These are phyloP conservation scores for Blechomonas ayalai DNA, from an alignment of 208 protist species.

Conservation along the genomic window DNA sequence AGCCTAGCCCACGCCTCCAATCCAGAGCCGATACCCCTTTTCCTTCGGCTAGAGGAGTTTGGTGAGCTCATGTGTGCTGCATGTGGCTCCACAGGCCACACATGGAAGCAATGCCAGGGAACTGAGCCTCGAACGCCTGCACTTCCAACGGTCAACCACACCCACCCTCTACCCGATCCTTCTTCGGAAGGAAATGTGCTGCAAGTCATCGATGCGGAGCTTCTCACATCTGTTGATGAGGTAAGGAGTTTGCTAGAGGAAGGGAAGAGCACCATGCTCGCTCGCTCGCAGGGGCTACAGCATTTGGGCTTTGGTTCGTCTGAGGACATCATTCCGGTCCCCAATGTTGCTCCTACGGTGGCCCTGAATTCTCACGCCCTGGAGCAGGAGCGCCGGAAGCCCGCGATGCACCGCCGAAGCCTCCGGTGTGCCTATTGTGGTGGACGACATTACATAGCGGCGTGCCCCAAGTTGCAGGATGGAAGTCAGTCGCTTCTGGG, in stretches of 20 bases:
- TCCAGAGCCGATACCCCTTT: constrained; percentile 6
- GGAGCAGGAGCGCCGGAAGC: constrained; percentile 32
- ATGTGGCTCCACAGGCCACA: constrained; percentile 19
- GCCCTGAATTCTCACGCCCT: constrained; percentile 32
- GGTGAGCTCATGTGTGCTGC: constrained; percentile 13
- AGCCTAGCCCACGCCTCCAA: too few species aligned
- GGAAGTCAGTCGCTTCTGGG: not conserved
- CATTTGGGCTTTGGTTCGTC: too few species aligned
- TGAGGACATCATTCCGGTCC: constrained; percentile 28
- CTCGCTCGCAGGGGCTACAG: not conserved
- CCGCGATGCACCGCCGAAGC: constrained; percentile 42
- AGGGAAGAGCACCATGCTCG: not conserved
- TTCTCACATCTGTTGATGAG: constrained; percentile 11
- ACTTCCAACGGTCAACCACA: too few species aligned
- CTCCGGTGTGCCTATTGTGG: constrained; percentile 79
- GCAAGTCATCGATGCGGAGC: not conserved
- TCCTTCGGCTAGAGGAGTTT: constrained; percentile 29
- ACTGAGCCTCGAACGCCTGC: too few species aligned
- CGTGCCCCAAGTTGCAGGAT: constrained; percentile 33
- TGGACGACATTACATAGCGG: constrained; percentile 65
- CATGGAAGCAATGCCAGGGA: constrained; percentile 29
- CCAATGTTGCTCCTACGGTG: constrained; percentile 35
- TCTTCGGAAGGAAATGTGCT: too few species aligned
- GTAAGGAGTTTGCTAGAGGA: constrained; percentile 3
- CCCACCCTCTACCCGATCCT: too few species aligned